These are phyloP conservation scores for Chalciporus chontae DNA, from an alignment of 768 basidiomycete species.

Conservation along the genomic window DNA sequence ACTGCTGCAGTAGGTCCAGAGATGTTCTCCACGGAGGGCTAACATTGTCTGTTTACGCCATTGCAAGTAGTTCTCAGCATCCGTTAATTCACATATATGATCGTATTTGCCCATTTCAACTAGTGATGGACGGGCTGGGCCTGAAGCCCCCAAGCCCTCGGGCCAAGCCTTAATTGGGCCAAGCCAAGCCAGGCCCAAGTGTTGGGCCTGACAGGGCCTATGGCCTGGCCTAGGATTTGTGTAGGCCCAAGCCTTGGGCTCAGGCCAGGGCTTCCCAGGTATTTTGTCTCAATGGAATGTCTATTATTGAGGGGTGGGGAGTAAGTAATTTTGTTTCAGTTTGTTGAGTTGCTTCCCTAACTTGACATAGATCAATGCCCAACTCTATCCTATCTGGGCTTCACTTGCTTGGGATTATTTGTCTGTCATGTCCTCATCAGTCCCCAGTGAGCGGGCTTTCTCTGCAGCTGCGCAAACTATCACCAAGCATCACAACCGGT, in stretches of 20 bases:
- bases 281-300: too few relatives aligned
- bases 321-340: too few relatives aligned
- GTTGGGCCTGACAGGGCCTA: too few relatives aligned
- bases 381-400: slow-evolving; percentile 32
- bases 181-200: too few relatives aligned
- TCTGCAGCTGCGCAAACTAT: slow-evolving; percentile 16
- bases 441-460: slow-evolving; percentile 40
- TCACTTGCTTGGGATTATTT: slow-evolving; percentile 37
- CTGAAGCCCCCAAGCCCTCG: too few relatives aligned
- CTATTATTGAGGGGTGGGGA: slow-evolving; percentile 32
- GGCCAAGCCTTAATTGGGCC: too few relatives aligned
- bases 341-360: not conserved
- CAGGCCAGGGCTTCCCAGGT: too few relatives aligned
- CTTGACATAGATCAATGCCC: slow-evolving; percentile 20
- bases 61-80: not conserved
- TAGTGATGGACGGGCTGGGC: too few relatives aligned
- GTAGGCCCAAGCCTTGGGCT: too few relatives aligned
- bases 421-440: slow-evolving; percentile 35
- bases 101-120: slow-evolving; percentile 5
- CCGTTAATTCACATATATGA: slow-evolving; percentile 8
- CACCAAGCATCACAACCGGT: too few relatives aligned
- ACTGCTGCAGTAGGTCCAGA: slow-evolving; percentile 5
- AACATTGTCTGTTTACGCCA: slow-evolving; percentile 1
- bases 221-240: too few relatives aligned
- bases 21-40: not conserved